These are phyloP conservation scores for Solanum chacoense DNA, from an alignment of 305 asterid genomes.

Conservation along the genomic window DNA sequence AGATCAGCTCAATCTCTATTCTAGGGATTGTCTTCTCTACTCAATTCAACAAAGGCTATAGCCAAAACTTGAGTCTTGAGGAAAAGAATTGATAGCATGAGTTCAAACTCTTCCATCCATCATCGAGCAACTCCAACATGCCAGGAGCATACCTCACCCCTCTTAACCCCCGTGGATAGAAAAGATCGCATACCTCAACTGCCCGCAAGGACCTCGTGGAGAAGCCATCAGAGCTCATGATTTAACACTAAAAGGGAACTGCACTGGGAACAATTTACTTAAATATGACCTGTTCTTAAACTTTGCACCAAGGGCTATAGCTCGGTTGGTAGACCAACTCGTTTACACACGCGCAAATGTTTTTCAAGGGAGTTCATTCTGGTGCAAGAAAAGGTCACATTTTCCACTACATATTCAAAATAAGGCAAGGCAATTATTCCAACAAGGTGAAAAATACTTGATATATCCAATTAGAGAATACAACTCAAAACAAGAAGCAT, in stretches of 20 bases:
- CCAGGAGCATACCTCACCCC: neutral
- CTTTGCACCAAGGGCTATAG: neutral
- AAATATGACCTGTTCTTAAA: neutral
- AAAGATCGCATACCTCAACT: neutral
- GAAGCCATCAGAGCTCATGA: neutral
- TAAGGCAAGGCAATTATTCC: neutral
- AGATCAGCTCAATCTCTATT: neutral
- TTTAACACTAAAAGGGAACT: neutral
- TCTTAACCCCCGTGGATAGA: neutral
- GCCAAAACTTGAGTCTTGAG: neutral
- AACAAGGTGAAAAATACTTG: neutral
- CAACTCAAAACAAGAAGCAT: neutral
- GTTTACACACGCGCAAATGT: neutral
- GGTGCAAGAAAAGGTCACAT: neutral
- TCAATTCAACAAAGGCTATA: neutral
- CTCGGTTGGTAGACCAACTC: neutral
- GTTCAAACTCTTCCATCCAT: neutral
- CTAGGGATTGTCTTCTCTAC: neutral
- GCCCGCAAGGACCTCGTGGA: neutral
- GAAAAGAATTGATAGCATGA: neutral
- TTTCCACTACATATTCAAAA: neutral
- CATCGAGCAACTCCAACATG: neutral
- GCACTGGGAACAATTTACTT: neutral
- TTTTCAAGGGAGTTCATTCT: neutral
- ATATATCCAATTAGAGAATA: neutral